These are phyloP conservation scores for Solanum gandarillasii DNA, from an alignment of 257 asterid species.

Conservation along the genomic window DNA sequence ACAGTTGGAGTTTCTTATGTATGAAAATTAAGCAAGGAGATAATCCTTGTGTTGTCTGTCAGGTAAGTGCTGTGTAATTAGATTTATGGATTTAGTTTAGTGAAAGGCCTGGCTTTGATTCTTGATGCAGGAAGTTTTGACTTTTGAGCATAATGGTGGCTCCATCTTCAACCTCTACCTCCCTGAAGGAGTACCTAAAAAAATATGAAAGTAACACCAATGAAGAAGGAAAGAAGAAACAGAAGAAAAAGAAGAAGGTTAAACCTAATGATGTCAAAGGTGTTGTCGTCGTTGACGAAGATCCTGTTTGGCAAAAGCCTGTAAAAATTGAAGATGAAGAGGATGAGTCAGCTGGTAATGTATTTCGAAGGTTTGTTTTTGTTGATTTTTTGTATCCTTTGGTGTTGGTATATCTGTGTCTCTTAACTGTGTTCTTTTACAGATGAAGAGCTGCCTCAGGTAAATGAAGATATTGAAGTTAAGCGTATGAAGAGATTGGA, in stretches of 20 bases:
- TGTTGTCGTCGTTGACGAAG: slow-evolving; percentile 65
- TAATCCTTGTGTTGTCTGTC: background rate
- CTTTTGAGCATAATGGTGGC: slow-evolving; percentile 23
- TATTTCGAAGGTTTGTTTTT: background rate
- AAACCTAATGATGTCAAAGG: slow-evolving; percentile 26
- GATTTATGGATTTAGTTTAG: background rate
- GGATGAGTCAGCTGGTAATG: slow-evolving; percentile 50
- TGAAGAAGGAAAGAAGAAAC: slow-evolving; percentile 43
- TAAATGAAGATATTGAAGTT: slow-evolving; percentile 78
- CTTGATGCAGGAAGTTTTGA: background rate
- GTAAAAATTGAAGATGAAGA: slow-evolving; percentile 47
- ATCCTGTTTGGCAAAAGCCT: slow-evolving; percentile 79
- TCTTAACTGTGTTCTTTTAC: slow-evolving; percentile 1
- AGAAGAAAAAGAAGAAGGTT: slow-evolving; percentile 43
- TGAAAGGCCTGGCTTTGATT: background rate
- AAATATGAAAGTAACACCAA: slow-evolving; percentile 43
- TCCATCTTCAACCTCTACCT: slow-evolving; percentile 30
- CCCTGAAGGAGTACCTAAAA: slow-evolving; percentile 69
- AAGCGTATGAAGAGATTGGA: slow-evolving; percentile 76
- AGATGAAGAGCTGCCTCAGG: slow-evolving; percentile 82
- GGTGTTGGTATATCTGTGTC: background rate
- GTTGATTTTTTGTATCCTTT: background rate
- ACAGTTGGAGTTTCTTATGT: background rate
- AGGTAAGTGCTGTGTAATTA: background rate
- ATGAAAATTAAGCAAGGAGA: background rate